Conservation (phyloP, 2,329 filamentous ascomycete species). For the Pyrenophora tritici-repentis region DNA sequence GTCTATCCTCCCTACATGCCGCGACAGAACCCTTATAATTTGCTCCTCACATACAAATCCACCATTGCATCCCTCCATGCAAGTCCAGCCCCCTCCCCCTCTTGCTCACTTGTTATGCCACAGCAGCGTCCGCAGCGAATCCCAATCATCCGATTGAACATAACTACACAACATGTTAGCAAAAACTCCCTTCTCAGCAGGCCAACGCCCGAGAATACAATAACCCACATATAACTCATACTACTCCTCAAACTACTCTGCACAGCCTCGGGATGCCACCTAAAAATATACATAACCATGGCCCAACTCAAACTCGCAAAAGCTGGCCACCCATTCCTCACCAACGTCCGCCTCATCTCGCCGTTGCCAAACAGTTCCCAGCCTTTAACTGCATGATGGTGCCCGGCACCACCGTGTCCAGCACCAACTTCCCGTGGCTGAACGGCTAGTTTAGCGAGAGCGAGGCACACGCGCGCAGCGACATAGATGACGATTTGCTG, state of each 20-base stretch:
- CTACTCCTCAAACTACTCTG: constrained; percentile 90
- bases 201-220: not conserved
- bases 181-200: not conserved
- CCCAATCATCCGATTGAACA: constrained; percentile 85
- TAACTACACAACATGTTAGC: constrained; percentile 56
- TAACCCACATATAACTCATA: constrained; percentile 93
- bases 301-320: constrained; percentile 94
- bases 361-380: constrained; percentile 48
- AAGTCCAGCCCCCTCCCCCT: no score
- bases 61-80: no score
- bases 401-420: constrained; percentile 19
- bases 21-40: no score
- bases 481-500: constrained; percentile 99
- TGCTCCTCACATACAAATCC: no score
- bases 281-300: constrained; percentile 92
- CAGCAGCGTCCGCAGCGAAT: constrained; percentile 80
- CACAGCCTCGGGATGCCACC: constrained; percentile 86
- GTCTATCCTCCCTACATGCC: no score
- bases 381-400: constrained; percentile 38
- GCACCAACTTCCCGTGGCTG: constrained; percentile 57
- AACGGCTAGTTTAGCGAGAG: constrained; percentile 80
- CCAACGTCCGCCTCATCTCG: constrained; percentile 46
- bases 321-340: constrained; percentile 80
- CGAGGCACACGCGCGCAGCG: constrained; percentile 87
- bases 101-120: constrained; percentile 77